A percentile compares a stretch with the other conserved stretches of the same genome.
phyloP scores from a whole-genome alignment of 345 rosid genomes.

The Lumnitzera littorea region DNA sequence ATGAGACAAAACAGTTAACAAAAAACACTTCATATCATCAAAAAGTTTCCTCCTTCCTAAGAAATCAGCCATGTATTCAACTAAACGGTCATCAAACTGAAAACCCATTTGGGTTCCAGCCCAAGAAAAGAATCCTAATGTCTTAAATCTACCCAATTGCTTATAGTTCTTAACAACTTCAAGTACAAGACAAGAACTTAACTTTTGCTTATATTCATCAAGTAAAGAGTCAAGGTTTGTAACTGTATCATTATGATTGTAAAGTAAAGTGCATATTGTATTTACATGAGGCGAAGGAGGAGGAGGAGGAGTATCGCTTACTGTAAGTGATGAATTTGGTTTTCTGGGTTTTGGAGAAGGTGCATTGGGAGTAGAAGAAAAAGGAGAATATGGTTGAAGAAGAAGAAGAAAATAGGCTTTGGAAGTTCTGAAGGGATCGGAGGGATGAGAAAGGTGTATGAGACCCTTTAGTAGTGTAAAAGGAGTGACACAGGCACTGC shows the following conservation, averaged over 20 bases:
- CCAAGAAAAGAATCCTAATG: slow-evolving; percentile 27
- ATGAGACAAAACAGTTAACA: slow-evolving; percentile 13
- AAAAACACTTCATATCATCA: slow-evolving; percentile 25
- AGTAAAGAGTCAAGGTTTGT: slow-evolving; percentile 14
- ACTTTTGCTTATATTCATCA: slow-evolving; percentile 12
- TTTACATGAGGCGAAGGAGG: slow-evolving; percentile 6
- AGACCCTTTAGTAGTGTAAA: too few species aligned
- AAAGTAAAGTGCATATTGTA: slow-evolving; percentile 18
- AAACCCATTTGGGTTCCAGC: slow-evolving; percentile 27
- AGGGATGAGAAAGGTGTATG: too few species aligned
- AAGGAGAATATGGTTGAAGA: neutral
- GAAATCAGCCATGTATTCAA: slow-evolving; percentile 28
- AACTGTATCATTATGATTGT: neutral
- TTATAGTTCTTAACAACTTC: slow-evolving; percentile 25
- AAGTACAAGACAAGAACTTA: slow-evolving; percentile 20
- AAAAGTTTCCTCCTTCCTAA: slow-evolving; percentile 33
- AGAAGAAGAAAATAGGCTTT: neutral
- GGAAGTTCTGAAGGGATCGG: slow-evolving; percentile 1
- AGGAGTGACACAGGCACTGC: too few species aligned
- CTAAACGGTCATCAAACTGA: slow-evolving; percentile 21
- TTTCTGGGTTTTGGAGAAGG: neutral
- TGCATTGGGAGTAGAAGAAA: too few species aligned
- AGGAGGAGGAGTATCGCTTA: neutral
- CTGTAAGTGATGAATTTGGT: neutral
- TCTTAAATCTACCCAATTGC: slow-evolving; percentile 23